Evolutionary conservation across 2,329 filamentous ascomycete genomes (phyloP).

Genomic region (Coniochaeta pulveracea): DNA sequence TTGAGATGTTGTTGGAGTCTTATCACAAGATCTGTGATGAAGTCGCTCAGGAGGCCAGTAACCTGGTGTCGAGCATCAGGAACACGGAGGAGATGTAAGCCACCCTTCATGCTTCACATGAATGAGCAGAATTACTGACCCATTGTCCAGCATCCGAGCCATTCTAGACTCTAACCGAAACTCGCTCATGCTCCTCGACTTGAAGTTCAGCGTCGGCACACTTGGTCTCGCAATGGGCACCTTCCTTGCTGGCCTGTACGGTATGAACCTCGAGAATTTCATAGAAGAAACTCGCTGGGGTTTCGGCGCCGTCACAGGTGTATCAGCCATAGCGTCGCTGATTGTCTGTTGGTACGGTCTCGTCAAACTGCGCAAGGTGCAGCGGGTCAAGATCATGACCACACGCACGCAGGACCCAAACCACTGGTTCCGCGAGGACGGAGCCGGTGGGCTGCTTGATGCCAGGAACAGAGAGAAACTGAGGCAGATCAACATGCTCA

Average conservation of each 20-base stretch:
- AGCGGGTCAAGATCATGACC: slow-evolving; percentile 66
- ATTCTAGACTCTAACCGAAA: slow-evolving; percentile 98
- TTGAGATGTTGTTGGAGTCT: slow-evolving; percentile 92
- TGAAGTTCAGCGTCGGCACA: slow-evolving; percentile 93
- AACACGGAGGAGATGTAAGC: slow-evolving; percentile 97
- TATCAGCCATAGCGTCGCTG: slow-evolving; percentile 61
- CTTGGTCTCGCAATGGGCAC: slow-evolving; percentile 91
- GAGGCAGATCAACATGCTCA: slow-evolving; percentile 38
- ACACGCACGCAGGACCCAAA: slow-evolving; percentile 13
- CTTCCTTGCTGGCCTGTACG: slow-evolving; percentile 96
- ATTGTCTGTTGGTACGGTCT: slow-evolving; percentile 78
- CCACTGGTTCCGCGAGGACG: slow-evolving; percentile 35
- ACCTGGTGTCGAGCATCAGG: slow-evolving; percentile 84
- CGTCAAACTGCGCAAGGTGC: slow-evolving; percentile 70
- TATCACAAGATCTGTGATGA: slow-evolving; percentile 98
- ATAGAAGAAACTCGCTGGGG: slow-evolving; percentile 88
- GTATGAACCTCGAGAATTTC: slow-evolving; percentile 98
- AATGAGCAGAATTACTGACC: slow-evolving; percentile 11
- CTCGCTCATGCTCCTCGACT: slow-evolving; percentile 90
- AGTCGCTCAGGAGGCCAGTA: slow-evolving; percentile 90
- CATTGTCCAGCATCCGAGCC: slow-evolving; percentile 62
- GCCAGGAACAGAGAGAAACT: slow-evolving; percentile 43
- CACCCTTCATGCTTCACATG: not conserved
- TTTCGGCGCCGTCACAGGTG: slow-evolving; percentile 63
- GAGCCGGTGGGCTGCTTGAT: slow-evolving; percentile 38